These are phyloP conservation scores for Diutina pseudorugosa DNA, from an alignment of 1,139 yeast genomes.

Conservation along the genomic window DNA sequence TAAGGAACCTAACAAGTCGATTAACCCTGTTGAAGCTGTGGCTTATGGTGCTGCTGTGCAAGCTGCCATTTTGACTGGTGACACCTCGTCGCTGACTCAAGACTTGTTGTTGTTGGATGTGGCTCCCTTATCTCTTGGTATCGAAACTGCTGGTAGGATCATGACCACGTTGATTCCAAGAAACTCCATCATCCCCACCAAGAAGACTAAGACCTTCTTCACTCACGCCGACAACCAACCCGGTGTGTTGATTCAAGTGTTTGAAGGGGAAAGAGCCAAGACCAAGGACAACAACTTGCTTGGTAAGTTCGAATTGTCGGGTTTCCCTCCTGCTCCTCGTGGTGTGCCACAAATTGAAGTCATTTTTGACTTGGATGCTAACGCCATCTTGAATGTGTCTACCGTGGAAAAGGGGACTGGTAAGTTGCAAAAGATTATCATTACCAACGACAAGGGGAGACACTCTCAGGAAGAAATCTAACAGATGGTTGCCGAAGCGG, in stretches of 20 bases:
- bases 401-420: conserved; percentile 97
- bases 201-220: conserved; percentile 92
- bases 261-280: conserved; percentile 94
- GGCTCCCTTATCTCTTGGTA: conserved; percentile 91
- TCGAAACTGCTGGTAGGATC: conserved; percentile 96
- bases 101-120: conserved; percentile 67
- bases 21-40: conserved; percentile 76
- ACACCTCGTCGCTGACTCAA: conserved; percentile 13
- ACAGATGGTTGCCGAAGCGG: conserved; percentile 92
- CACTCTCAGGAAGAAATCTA: conserved; percentile 85
- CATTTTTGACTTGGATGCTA: conserved; percentile 87
- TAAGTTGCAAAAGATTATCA: conserved; percentile 73
- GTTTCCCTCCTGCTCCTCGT: conserved; percentile 97
- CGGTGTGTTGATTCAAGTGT: conserved; percentile 90
- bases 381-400: conserved; percentile 88
- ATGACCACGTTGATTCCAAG: conserved; percentile 96
- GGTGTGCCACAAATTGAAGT: conserved; percentile 97
- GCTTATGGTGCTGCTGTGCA: conserved; percentile 55
- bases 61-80: conserved; percentile 90
- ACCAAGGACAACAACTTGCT: conserved; percentile 90
- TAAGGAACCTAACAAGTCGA: conserved; percentile 90
- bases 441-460: conserved; percentile 96
- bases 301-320: conserved; percentile 91
- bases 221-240: conserved; percentile 74
- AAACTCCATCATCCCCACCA: conserved; percentile 94